Conservation (phyloP, 345 rosid genomes). For the Dovyalis caffra region DNA sequence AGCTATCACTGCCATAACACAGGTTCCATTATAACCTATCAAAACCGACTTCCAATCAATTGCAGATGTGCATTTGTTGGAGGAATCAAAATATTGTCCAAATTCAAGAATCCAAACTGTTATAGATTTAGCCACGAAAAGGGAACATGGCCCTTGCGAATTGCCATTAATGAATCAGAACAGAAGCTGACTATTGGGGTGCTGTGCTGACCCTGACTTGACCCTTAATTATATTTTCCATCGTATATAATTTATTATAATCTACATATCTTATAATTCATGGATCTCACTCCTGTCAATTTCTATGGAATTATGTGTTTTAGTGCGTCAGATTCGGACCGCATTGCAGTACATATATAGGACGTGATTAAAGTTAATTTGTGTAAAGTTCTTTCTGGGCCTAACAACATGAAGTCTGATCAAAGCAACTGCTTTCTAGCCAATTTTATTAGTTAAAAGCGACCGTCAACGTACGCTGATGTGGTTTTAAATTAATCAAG, state of each 20-base stretch:
- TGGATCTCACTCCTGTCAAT: conserved; percentile 3
- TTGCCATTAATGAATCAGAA: conserved; percentile 3
- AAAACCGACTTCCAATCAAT: not conserved
- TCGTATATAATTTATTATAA: not conserved
- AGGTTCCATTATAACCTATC: not conserved
- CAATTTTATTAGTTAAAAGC: not conserved
- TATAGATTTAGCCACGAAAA: too few species aligned
- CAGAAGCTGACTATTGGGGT: conserved; percentile 19
- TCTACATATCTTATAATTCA: too few species aligned
- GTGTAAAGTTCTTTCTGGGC: not conserved
- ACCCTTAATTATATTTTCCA: not conserved
- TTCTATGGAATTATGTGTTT: too few species aligned
- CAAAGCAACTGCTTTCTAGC: not conserved
- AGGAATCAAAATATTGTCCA: too few species aligned
- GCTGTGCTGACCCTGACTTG: conserved; percentile 8
- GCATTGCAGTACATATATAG: conserved; percentile 2
- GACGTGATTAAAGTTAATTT: not conserved
- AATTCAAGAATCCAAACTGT: too few species aligned
- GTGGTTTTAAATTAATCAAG: not conserved
- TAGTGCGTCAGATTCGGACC: conserved; percentile 23
- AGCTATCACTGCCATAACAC: too few species aligned
- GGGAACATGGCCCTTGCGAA: not conserved
- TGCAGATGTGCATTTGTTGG: not conserved
- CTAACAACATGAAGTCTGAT: not conserved
- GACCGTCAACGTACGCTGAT: not conserved